phyloP scores from a whole-genome alignment of 768 basidiomycete species.

The Trametopsis cervina region DNA sequence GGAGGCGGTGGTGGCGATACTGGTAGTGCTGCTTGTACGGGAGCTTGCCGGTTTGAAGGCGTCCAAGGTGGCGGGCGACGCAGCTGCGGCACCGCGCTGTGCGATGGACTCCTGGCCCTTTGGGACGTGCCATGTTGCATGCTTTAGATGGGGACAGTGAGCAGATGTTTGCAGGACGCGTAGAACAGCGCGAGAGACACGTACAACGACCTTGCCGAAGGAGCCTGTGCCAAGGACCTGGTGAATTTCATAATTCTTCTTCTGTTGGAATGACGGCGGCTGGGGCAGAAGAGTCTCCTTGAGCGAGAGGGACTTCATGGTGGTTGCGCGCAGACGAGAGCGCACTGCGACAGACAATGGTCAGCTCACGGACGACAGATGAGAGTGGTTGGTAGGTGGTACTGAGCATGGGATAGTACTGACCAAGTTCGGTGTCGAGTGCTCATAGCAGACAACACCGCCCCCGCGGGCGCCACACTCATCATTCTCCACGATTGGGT shows the following conservation, averaged over 20 bases:
- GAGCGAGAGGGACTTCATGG: conserved; percentile 14
- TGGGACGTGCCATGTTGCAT: conserved; percentile 75
- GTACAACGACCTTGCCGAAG: conserved; percentile 86
- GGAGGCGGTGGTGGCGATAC: neutral
- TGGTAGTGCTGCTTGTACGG: conserved; percentile 1
- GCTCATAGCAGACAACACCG: too few relatives aligned
- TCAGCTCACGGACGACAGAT: neutral
- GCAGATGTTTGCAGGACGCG: neutral
- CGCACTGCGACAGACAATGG: neutral
- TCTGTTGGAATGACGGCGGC: conserved; percentile 81
- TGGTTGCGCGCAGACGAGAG: neutral
- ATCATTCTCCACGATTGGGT: too few relatives aligned
- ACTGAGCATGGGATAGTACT: neutral
- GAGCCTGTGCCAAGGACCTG: conserved; percentile 74
- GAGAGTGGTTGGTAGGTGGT: neutral
- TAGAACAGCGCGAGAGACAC: too few relatives aligned
- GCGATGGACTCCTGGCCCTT: conserved; percentile 49
- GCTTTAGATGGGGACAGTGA: conserved; percentile 29
- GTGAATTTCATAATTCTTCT: conserved; percentile 72
- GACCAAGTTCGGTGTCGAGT: neutral
- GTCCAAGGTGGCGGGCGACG: conserved; percentile 3
- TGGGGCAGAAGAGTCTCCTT: conserved; percentile 69
- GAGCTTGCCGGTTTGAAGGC: conserved; percentile 2
- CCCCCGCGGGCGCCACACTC: too few relatives aligned
- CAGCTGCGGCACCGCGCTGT: conserved; percentile 47